Evolutionary conservation across 805 yeast genomes (phyloP).

Genomic region (Spathaspora gorwiae): DNA sequence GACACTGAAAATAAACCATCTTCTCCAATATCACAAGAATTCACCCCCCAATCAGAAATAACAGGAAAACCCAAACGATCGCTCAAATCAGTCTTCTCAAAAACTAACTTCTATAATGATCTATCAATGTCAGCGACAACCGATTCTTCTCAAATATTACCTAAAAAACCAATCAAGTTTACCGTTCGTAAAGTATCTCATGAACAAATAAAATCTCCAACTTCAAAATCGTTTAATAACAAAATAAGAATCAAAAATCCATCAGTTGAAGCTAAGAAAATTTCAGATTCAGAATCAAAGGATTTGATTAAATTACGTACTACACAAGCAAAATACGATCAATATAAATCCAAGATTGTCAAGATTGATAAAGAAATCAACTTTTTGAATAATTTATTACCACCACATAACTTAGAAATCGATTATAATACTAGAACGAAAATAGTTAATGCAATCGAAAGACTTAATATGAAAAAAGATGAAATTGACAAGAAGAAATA

Average conservation of each 20-base stretch:
- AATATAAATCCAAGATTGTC: conserved; percentile 23
- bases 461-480: conserved; percentile 35
- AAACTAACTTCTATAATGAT: conserved; percentile 6
- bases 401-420: conserved; percentile 41
- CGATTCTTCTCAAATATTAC: background rate
- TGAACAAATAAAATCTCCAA: conserved; percentile 18
- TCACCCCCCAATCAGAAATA: background rate
- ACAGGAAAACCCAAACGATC: background rate
- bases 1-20: background rate
- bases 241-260: background rate
- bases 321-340: conserved; percentile 33
- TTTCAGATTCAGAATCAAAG: conserved; percentile 3
- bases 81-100: conserved; percentile 6
- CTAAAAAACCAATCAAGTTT: conserved; percentile 26
- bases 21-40: background rate
- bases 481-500: conserved; percentile 40
- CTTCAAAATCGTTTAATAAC: background rate
- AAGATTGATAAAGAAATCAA: conserved; percentile 38
- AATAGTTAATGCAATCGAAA: conserved; percentile 37
- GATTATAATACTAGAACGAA: conserved; percentile 39
- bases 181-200: conserved; percentile 31
- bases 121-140: background rate
- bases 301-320: conserved; percentile 13
- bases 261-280: background rate
- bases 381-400: conserved; percentile 35